Evolutionary conservation across 768 basidiomycete species (phyloP).

Genomic region (Gyrodon lividus): DNA sequence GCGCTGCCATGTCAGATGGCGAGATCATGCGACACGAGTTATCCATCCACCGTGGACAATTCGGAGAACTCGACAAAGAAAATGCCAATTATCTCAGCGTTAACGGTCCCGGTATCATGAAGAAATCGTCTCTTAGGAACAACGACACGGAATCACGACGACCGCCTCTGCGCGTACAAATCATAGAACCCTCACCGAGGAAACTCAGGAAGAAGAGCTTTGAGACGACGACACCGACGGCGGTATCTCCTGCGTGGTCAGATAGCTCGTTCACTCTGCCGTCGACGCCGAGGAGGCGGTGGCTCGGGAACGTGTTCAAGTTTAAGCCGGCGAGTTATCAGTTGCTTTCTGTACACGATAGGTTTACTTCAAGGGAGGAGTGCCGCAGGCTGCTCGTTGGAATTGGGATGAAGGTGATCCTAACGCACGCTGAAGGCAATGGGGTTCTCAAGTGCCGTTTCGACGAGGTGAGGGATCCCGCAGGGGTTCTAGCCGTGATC

Average conservation of each 20-base stretch:
- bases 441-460: conserved; percentile 76
- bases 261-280: conserved; percentile 46
- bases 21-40: conserved; percentile 2
- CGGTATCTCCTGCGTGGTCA: conserved; percentile 43
- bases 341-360: conserved; percentile 58
- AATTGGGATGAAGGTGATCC: conserved; percentile 66
- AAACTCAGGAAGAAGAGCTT: conserved; percentile 36
- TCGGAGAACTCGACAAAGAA: conserved; percentile 54
- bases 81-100: conserved; percentile 34
- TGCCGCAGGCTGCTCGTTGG: conserved; percentile 71
- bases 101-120: conserved; percentile 23
- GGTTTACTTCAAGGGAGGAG: conserved; percentile 66
- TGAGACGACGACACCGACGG: conserved; percentile 6
- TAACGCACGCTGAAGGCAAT: conserved; percentile 61
- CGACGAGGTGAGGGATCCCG: conserved; percentile 61
- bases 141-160: conserved; percentile 17
- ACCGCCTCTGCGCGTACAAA: conserved; percentile 43
- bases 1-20: conserved; percentile 10
- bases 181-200: conserved; percentile 46
- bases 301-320: conserved; percentile 89
- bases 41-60: conserved; percentile 6
- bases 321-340: conserved; percentile 66
- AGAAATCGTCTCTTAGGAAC: conserved; percentile 47
- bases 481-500: conserved; percentile 48
- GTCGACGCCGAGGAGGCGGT: conserved; percentile 54